Base-by-base conservation (phyloP, 192 early-diverging fungal genomes). In the Gamsiella multidivaricata region DNA sequence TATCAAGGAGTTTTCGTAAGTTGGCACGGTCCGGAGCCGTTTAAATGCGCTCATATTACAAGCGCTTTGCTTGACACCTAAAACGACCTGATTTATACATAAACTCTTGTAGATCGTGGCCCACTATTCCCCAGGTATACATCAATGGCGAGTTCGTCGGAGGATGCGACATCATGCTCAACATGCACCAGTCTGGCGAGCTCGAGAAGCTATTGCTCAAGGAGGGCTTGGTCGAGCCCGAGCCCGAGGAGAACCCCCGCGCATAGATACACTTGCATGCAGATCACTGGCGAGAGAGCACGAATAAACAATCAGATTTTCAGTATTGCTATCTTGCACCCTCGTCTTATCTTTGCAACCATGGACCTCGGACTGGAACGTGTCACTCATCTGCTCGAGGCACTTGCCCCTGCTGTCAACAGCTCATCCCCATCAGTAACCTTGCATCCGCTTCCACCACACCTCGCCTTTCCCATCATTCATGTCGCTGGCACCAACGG, bases 81-180 rank as follows among this genome's bases (percentile, higher is more conserved):
- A 14, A 70, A 80, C 29, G n/a, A n/a, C n/a, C n/a, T 61, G 3
- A 60, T 79, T 43, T 3, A 33, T 18, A 50, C 32, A 20, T 29
- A 31, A 14, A 70, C 79, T 29, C n/a, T n/a, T 46, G 12, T 85
- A 94, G 81, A 6, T 72, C 75, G 54, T 98, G 97, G 97, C 97
- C 95, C 12, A 98, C 97, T 34, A 93, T 94, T 75, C 97, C 97
- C 18, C 97, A 98, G 83, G 91, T 98, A 8, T 98, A 93, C 69
- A 86, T 98, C 76, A 93, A 96, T 70, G 96, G 96, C 69, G 94
- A 97, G 84, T 96, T 98, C 79, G 89, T 97, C 49, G 96, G 97
- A 61, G 97, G 97, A 22, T 93, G 90, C 71, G 96, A 98, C 78
- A 97, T 98, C 69, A 76, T 98, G 70, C 85, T 94, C 22, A 89